Evolutionary conservation across 148 eudicot species (phyloP), one percentile per base, ranked within the genome.

Genomic region (Rhododendron williamsianum): DNA sequence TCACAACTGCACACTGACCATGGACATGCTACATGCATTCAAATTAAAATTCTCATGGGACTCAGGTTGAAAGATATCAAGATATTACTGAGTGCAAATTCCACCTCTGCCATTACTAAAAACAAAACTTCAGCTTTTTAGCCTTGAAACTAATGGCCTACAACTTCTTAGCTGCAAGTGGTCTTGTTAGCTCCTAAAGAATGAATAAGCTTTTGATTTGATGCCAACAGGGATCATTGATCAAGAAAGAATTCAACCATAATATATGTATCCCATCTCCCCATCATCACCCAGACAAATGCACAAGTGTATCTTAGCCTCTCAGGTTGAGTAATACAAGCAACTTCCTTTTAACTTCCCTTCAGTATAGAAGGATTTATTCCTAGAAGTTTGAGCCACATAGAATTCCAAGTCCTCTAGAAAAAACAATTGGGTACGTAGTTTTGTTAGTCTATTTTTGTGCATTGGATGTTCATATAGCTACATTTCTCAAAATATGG

Each of bases 141-240:
- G 15, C 35, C 58, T 78, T 23, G 35, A 78, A 78, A 78, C 33
- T 41, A 33, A 7, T 7, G 3, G 30, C 51, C 43, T 21, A 77
- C 52, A 78, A 78, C 80, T 76, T 76, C 46, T 76, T 38, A 19
- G 80, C 49, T 18, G 51, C 23, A 73, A 73, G 77, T 63, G 71
- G 25, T 63, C 71, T 63, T 5, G 71, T 63, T 63, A 21, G 71
- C 25, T 23, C 71, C 71, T n/a, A 63, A 23, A 63, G 27, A 63
- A 63, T 2, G 9, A 63, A n/a, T 63, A 63, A 63, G 71, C 27
- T 9, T 49, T n/a, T 63, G 27, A 21, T 63, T 63, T 63, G 11
- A 63, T 63, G 27, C 63, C 23, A 56, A 16, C 23, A 19, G 63
- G 63, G 63, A 56, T 21, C 63, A 56, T 56, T 23, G 11, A 7